A percentile compares a stretch with the other conserved stretches of the same genome.
Evolutionary conservation across 2,329 filamentous ascomycete species (phyloP).

Genomic region (Aspergillus sp.): DNA sequence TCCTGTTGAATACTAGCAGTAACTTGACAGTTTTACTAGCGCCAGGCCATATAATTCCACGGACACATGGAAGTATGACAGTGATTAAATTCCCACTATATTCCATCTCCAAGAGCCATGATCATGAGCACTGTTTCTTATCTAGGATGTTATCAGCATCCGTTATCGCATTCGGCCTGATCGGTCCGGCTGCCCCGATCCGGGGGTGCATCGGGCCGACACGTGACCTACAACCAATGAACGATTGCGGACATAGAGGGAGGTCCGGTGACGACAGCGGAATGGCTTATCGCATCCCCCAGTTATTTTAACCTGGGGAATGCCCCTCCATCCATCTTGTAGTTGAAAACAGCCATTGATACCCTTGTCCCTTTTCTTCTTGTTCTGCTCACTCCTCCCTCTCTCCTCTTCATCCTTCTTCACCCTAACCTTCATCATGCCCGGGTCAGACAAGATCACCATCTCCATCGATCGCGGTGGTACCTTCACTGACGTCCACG

Average conservation of each 20-base stretch:
- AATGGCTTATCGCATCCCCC: slow-evolving; percentile 1
- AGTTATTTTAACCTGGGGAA: slow-evolving; percentile 18
- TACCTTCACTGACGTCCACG: slow-evolving; percentile 44
- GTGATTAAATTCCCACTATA: too few relatives aligned
- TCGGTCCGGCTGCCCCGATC: slow-evolving; percentile 27
- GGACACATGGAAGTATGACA: too few relatives aligned
- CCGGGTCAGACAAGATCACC: slow-evolving; percentile 30
- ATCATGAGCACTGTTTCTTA: not conserved
- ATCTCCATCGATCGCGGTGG: slow-evolving; percentile 45
- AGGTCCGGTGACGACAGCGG: not conserved
- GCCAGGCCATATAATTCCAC: too few relatives aligned
- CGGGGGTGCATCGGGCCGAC: slow-evolving; percentile 29
- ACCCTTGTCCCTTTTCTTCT: not conserved
- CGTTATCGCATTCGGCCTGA: slow-evolving; percentile 1
- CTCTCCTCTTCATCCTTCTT: not conserved
- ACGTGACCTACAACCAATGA: slow-evolving; percentile 25
- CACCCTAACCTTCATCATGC: slow-evolving; percentile 2
- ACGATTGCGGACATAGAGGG: not conserved
- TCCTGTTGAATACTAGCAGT: too few relatives aligned
- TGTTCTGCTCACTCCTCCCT: not conserved
- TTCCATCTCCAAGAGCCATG: too few relatives aligned
- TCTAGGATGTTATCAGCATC: not conserved
- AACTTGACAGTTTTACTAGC: too few relatives aligned
- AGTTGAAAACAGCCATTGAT: not conserved
- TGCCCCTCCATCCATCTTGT: slow-evolving; percentile 8